A percentile compares a stretch with the other conserved stretches of the same genome.
phyloP scores from a whole-genome alignment of 2,329 filamentous ascomycete species.

The Endocalyx cinctus region DNA sequence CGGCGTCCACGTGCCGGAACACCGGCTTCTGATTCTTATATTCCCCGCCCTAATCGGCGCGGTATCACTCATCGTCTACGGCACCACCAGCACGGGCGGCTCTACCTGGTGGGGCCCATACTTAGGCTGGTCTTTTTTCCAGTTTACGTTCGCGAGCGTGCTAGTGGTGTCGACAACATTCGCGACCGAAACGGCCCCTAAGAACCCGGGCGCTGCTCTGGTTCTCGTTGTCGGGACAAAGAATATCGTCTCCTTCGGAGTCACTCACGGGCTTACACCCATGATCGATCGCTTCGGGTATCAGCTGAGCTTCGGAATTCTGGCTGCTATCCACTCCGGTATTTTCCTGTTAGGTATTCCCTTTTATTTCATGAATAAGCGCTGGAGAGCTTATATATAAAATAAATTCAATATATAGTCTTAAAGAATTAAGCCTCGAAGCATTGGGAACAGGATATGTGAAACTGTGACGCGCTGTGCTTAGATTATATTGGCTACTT shows the following conservation, averaged over 20 bases:
- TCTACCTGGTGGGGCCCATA: slow-evolving; percentile 11
- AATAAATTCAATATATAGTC: too few species aligned
- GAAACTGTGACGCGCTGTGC: too few species aligned
- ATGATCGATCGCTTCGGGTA: too few species aligned
- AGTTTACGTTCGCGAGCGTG: slow-evolving; percentile 23
- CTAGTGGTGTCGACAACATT: slow-evolving; percentile 27
- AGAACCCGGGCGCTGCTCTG: slow-evolving; percentile 28
- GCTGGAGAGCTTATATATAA: too few species aligned
- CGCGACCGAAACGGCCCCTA: slow-evolving; percentile 28
- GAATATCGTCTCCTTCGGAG: slow-evolving; percentile 30
- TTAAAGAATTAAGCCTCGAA: too few species aligned
- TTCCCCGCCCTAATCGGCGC: slow-evolving; percentile 7
- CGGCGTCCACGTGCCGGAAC: slow-evolving; percentile 17
- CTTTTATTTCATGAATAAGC: slow-evolving; percentile 16
- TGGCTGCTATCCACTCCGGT: slow-evolving; percentile 5
- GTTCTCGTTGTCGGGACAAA: slow-evolving; percentile 29
- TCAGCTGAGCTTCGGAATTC: slow-evolving; percentile 13
- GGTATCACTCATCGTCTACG: slow-evolving; percentile 12
- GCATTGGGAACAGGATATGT: too few species aligned
- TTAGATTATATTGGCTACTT: too few species aligned
- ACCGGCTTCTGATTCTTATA: slow-evolving; percentile 12
- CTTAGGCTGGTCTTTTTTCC: slow-evolving; percentile 25
- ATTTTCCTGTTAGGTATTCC: slow-evolving; percentile 18
- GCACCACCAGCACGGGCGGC: slow-evolving; percentile 7
- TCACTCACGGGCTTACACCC: slow-evolving; percentile 25